phyloP scores from a whole-genome alignment of 306 rosid genomes.

The Spatholobus suberectus region DNA sequence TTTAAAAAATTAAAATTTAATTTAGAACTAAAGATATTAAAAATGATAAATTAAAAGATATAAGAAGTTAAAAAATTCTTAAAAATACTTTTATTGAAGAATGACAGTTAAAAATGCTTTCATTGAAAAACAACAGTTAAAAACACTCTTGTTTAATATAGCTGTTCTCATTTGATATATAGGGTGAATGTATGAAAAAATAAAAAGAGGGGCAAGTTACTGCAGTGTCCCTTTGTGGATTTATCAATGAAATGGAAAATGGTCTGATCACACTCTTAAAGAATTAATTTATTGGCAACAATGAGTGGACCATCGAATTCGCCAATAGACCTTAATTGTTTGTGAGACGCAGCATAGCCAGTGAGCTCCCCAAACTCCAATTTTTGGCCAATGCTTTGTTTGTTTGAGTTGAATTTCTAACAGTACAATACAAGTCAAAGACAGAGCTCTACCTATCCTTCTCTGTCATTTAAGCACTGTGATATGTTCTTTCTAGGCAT shows the following conservation, averaged over 20 bases:
- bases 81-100: too few species aligned
- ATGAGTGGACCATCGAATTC: neutral
- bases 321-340: neutral
- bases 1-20: too few species aligned
- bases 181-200: too few species aligned
- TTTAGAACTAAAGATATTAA: too few species aligned
- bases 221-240: neutral
- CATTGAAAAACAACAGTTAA: too few species aligned
- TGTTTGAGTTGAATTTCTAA: neutral
- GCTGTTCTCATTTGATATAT: too few species aligned
- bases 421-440: neutral
- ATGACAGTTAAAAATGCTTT: too few species aligned
- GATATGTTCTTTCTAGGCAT: neutral
- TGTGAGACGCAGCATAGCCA: neutral
- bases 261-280: neutral
- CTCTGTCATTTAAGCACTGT: neutral
- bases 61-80: too few species aligned
- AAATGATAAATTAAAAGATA: too few species aligned
- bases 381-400: neutral
- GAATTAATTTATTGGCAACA: neutral
- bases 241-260: neutral
- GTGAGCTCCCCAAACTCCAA: neutral
- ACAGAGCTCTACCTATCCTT: neutral
- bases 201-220: too few species aligned
- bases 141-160: too few species aligned